A percentile compares a stretch with the other conserved stretches of the same genome.
Conservation (phyloP, 257 asterid genomes). For the Ligustrum vulgare region DNA sequence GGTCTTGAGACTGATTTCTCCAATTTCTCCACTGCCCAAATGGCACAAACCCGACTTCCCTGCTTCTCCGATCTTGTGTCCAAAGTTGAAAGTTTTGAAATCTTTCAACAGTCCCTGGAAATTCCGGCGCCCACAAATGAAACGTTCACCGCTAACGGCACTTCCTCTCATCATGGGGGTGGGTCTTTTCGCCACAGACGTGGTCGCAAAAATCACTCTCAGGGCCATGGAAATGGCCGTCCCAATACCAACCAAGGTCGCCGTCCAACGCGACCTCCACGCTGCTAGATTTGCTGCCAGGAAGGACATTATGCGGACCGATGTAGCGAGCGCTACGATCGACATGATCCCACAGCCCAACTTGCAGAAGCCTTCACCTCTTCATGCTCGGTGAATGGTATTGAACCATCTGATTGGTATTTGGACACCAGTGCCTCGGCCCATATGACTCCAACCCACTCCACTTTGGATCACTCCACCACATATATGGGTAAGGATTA, state of each 20-base stretch:
- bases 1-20: not conserved
- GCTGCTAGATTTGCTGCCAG: not conserved
- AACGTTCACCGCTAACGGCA: too few relatives aligned
- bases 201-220: too few relatives aligned
- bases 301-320: not conserved
- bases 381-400: not conserved
- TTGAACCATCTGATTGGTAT: not conserved
- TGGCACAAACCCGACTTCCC: not conserved
- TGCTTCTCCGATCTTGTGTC: not conserved
- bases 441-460: not conserved
- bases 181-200: too few relatives aligned
- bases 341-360: too few relatives aligned
- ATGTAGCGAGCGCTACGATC: not conserved
- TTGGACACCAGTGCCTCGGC: not conserved
- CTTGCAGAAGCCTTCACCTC: too few relatives aligned
- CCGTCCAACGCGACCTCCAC: not conserved
- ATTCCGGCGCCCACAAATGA: too few relatives aligned
- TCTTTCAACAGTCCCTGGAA: not conserved
- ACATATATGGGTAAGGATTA: too few relatives aligned
- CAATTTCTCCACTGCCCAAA: not conserved
- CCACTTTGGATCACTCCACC: not conserved
- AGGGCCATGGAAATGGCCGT: too few relatives aligned
- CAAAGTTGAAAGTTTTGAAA: conserved; percentile 7
- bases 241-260: too few relatives aligned
- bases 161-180: too few relatives aligned